Evolutionary conservation across 176 grass and related monocot genomes (phyloP).

Genomic region (Aegilops bicornis): DNA sequence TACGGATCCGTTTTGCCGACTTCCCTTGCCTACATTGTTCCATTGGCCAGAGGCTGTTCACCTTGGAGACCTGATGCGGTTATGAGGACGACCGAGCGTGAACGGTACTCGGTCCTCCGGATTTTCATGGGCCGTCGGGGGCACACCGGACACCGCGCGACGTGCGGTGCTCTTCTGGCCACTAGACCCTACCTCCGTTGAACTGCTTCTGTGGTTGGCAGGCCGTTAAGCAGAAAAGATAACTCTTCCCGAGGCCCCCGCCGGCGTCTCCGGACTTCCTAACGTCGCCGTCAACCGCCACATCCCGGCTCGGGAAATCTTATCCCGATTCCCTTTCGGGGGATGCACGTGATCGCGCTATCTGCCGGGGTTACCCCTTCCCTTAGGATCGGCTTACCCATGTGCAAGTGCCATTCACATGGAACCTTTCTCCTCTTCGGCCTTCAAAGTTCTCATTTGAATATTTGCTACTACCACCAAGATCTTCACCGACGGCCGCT

Average conservation of each 20-base stretch:
- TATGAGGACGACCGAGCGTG: constrained; percentile 56
- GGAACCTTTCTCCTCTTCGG: constrained; percentile 86
- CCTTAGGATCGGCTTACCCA: constrained; percentile 77
- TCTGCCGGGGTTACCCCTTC: constrained; percentile 49
- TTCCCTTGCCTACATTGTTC: constrained; percentile 85
- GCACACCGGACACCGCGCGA: constrained; percentile 63
- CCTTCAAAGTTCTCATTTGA: constrained; percentile 87
- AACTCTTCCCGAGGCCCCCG: constrained; percentile 65
- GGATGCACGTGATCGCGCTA: background rate
- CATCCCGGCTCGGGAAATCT: constrained; percentile 53
- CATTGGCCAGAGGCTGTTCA: constrained; percentile 60
- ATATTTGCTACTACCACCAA: constrained; percentile 85
- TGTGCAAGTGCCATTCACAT: constrained; percentile 83
- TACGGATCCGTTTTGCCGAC: constrained; percentile 84
- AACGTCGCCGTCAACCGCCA: constrained; percentile 53
- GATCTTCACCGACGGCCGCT: constrained; percentile 69
- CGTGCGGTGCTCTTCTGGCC: constrained; percentile 65
- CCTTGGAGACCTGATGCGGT: constrained; percentile 72
- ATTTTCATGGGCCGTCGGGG: constrained; percentile 65
- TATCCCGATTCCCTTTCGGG: constrained; percentile 39
- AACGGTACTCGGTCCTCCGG: constrained; percentile 54
- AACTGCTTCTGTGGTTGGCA: constrained; percentile 59
- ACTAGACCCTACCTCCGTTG: constrained; percentile 70
- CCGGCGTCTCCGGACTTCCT: constrained; percentile 55
- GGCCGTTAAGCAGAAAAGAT: constrained; percentile 77